Conservation (phyloP, 2,329 filamentous ascomycete genomes). For the Sporothrix curviconia region DNA sequence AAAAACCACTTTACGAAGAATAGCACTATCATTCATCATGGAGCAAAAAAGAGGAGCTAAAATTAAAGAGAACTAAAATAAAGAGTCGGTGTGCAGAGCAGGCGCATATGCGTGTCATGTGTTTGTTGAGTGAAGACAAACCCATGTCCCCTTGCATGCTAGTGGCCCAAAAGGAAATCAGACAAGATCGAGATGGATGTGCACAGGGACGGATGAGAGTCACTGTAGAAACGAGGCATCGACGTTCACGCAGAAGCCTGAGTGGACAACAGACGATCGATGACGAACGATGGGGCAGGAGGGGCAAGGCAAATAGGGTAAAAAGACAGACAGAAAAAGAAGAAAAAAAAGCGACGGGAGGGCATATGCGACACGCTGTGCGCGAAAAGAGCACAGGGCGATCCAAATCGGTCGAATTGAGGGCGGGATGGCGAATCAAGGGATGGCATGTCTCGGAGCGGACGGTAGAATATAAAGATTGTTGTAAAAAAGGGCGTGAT, state of each 20-base stretch:
- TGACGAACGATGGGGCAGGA: neutral
- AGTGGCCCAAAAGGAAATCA: slow-evolving; percentile 3
- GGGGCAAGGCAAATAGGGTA: no score
- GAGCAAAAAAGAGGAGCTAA: neutral
- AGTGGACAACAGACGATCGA: neutral
- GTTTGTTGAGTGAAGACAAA: neutral
- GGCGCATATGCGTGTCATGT: slow-evolving; percentile 9
- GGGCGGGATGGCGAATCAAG: neutral
- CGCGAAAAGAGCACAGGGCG: neutral
- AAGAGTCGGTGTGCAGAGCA: slow-evolving; percentile 9
- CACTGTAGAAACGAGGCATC: slow-evolving; percentile 1
- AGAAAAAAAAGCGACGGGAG: neutral
- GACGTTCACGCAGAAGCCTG: slow-evolving; percentile 1
- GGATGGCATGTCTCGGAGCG: slow-evolving; percentile 4
- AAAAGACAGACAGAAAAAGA: neutral
- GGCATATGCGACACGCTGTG: no score
- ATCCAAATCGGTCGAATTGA: slow-evolving; percentile 1
- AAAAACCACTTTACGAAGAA: slow-evolving; percentile 1
- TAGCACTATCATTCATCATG: no score
- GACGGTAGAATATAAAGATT: no score
- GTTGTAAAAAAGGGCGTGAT: neutral
- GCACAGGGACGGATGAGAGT: neutral
- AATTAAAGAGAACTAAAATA: neutral
- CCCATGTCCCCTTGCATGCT: slow-evolving; percentile 13
- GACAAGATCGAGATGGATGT: neutral